Percentiles rank a stretch among this genome's conserved stretches.
phyloP scores from a whole-genome alignment of 75 land plant genomes.

The Adiantum capillusveneris region DNA sequence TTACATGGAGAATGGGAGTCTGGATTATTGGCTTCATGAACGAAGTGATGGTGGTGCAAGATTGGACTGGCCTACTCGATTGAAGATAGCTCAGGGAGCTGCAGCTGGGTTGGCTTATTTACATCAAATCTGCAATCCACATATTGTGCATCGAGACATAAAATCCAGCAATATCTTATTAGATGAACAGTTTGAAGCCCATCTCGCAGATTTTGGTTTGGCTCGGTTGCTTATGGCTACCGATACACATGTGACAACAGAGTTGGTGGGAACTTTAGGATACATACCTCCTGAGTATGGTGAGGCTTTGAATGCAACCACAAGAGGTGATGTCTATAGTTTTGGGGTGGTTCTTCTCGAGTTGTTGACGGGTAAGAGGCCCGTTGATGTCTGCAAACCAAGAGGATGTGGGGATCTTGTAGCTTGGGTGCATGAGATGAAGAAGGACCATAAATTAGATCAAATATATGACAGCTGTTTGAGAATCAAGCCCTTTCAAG shows the following conservation, averaged over 20 bases:
- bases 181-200: slow-evolving; percentile 20
- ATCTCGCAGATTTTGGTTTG: slow-evolving; percentile 35
- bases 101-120: slow-evolving; percentile 59
- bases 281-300: slow-evolving; percentile 38
- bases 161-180: slow-evolving; percentile 37
- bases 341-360: slow-evolving; percentile 33
- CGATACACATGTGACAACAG: slow-evolving; percentile 25
- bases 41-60: slow-evolving; percentile 44
- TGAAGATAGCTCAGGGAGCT: slow-evolving; percentile 79
- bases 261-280: slow-evolving; percentile 32
- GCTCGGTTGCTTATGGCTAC: slow-evolving; percentile 16
- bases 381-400: slow-evolving; percentile 18
- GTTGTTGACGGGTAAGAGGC: slow-evolving; percentile 23
- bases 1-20: slow-evolving; percentile 69
- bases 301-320: slow-evolving; percentile 20
- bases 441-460: neutral
- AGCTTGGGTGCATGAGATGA: slow-evolving; percentile 16
- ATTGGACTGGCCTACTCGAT: slow-evolving; percentile 75
- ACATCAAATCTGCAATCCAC: slow-evolving; percentile 26
- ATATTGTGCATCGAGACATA: slow-evolving; percentile 33
- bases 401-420: slow-evolving; percentile 17
- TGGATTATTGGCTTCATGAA: slow-evolving; percentile 72
- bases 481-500: slow-evolving; percentile 4
- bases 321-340: slow-evolving; percentile 30
- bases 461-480: slow-evolving; percentile 10